Base-by-base conservation (phyloP, 768 basidiomycete genomes). In the Macrolepiota dolichaula region DNA sequence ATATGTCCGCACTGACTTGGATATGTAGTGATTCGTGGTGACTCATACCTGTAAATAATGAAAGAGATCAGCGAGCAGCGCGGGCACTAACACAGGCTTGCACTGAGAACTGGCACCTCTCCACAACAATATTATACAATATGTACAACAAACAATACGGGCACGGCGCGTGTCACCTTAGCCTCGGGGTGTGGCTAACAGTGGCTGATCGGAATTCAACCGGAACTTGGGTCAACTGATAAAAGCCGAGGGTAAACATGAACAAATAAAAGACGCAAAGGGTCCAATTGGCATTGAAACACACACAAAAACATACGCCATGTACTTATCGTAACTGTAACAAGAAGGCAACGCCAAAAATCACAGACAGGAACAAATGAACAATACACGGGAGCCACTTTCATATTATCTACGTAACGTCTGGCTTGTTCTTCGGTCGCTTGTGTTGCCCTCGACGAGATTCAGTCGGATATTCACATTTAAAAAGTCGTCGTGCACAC, bases 361-460 rank as follows among this genome's bases (percentile, higher is more conserved):
- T 13, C 4, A n/a, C 4, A 42, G n/a, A 3, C n/a, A 13, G 13
- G 40, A 42, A 42, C 12, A 11, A 13, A 42, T 3, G 40, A 42
- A 42, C 40, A 42, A 42, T 42, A 42, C 10, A 42, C 40, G 40
- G 40, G 12, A 13, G 29, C 29, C 29, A 32, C 7, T 32, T 32
- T 7, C 29, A 32, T 3, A 7, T 32, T 7, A 13, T 24, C 25
- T 44, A 55, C 6, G 56, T 37, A 29, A 37, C 38, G n/a, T 19
- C 38, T 19, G 51, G 40, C 17, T 61, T 61, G 37, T 19, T 55
- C 25, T 53, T 61, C 19, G 52, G 36, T 24, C 59, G 42, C 32
- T 61, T 61, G 29, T 61, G 59, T 35, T 61, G 59, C 17, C 59
- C 59, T 4, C 59, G 42, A 7, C 59, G 59, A 10, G 59, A 61